These are phyloP conservation scores for Arachnomyces sp. DNA, from an alignment of 2,329 filamentous ascomycete species.

Conservation along the genomic window DNA sequence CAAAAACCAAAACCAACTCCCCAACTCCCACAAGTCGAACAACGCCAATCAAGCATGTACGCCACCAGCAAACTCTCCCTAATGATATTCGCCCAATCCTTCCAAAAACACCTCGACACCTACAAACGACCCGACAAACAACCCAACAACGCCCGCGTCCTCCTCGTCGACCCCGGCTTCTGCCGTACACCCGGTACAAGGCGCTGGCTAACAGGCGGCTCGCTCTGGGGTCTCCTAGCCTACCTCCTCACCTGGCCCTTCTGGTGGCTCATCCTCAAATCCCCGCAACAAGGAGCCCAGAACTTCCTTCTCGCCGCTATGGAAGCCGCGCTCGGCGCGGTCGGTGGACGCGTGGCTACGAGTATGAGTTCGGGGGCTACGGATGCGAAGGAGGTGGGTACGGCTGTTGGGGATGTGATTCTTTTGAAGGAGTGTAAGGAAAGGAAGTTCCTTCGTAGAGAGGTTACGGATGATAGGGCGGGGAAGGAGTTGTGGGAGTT, in stretches of 20 bases:
- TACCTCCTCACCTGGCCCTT: slow-evolving; percentile 73
- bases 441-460: slow-evolving; percentile 60
- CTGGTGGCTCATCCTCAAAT: slow-evolving; percentile 85
- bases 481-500: slow-evolving; percentile 86
- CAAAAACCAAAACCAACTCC: slow-evolving; percentile 13
- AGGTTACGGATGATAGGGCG: slow-evolving; percentile 67
- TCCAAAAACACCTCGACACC: slow-evolving; percentile 81
- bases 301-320: slow-evolving; percentile 78
- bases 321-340: slow-evolving; percentile 62
- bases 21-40: slow-evolving; percentile 7
- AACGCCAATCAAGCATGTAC: slow-evolving; percentile 36
- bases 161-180: slow-evolving; percentile 80
- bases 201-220: slow-evolving; percentile 77
- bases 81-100: slow-evolving; percentile 80
- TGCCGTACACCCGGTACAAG: slow-evolving; percentile 79
- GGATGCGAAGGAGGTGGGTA: not conserved
- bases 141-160: slow-evolving; percentile 72
- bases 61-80: slow-evolving; percentile 65
- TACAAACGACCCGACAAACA: slow-evolving; percentile 77
- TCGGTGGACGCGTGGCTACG: slow-evolving; percentile 19
- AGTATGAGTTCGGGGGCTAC: slow-evolving; percentile 1
- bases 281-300: slow-evolving; percentile 72
- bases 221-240: slow-evolving; percentile 65
- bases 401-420: slow-evolving; percentile 47
- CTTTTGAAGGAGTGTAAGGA: slow-evolving; percentile 84